Evolutionary conservation across 2,329 filamentous ascomycete genomes (phyloP).

Genomic region (Aurifilum marmelostoma): DNA sequence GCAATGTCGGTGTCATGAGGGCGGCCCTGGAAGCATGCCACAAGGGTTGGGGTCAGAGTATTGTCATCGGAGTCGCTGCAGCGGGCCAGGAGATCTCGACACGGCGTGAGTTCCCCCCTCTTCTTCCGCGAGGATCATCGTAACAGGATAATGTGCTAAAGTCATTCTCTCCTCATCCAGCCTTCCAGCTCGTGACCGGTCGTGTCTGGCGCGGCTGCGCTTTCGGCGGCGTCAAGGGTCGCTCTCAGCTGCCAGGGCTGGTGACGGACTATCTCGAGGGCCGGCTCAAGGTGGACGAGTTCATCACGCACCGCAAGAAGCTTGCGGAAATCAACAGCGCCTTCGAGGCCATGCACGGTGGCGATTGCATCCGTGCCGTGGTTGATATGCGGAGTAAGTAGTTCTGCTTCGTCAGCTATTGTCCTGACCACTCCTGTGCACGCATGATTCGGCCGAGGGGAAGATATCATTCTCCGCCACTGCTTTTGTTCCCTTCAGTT

Average conservation of each 20-base stretch:
- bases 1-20: slow-evolving; percentile 94
- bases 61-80: slow-evolving; percentile 96
- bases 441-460: not conserved
- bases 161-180: slow-evolving; percentile 47
- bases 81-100: slow-evolving; percentile 95
- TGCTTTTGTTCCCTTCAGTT: not conserved
- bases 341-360: slow-evolving; percentile 89
- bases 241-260: slow-evolving; percentile 84
- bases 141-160: not conserved
- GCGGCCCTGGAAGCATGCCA: slow-evolving; percentile 96
- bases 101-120: slow-evolving; percentile 67
- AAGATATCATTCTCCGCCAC: not conserved
- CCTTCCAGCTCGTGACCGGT: slow-evolving; percentile 98
- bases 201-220: slow-evolving; percentile 98
- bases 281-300: slow-evolving; percentile 96
- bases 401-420: not conserved
- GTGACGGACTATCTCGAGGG: slow-evolving; percentile 89
- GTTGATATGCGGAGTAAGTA: slow-evolving; percentile 62
- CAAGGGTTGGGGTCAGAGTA: slow-evolving; percentile 98
- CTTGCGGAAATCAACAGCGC: slow-evolving; percentile 84
- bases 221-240: slow-evolving; percentile 97
- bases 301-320: slow-evolving; percentile 93
- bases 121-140: slow-evolving; percentile 5
- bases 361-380: slow-evolving; percentile 95
- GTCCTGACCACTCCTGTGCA: slow-evolving; percentile 7